Conservation (phyloP, 2,329 filamentous ascomycete species). For the Pseudogymnoascus sp. region DNA sequence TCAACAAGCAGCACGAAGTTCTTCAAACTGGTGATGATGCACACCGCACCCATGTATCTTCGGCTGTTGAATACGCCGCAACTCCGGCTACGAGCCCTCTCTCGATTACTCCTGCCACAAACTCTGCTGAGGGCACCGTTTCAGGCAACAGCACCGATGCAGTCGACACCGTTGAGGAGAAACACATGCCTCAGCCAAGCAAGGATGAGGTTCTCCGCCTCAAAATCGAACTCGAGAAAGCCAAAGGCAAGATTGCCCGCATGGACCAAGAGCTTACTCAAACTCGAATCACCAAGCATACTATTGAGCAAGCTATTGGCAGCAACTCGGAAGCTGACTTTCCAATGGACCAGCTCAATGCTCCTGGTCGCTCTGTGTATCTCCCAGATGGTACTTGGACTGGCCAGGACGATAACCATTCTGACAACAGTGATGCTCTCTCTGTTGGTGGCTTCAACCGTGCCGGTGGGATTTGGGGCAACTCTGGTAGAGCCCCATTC, state of each 20-base stretch:
- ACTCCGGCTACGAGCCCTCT: conserved; percentile 47
- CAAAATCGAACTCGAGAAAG: conserved; percentile 62
- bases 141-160: conserved; percentile 43
- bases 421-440: conserved; percentile 47
- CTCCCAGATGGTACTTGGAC: conserved; percentile 42
- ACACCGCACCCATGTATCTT: conserved; percentile 17
- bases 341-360: conserved; percentile 20
- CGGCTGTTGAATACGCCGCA: conserved; percentile 37
- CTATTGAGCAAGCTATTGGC: conserved; percentile 46
- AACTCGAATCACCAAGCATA: conserved; percentile 50
- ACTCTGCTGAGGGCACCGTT: conserved; percentile 36
- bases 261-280: conserved; percentile 65
- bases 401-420: conserved; percentile 42
- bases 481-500: conserved; percentile 33
- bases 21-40: conserved; percentile 32
- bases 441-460: conserved; percentile 44
- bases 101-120: conserved; percentile 53
- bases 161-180: conserved; percentile 41
- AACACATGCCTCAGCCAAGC: conserved; percentile 20
- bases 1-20: conserved; percentile 50
- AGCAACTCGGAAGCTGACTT: conserved; percentile 37
- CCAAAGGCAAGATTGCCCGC: conserved; percentile 59
- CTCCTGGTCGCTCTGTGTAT: conserved; percentile 30
- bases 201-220: conserved; percentile 57
- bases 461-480: conserved; percentile 48